Conservation (phyloP, 2,329 filamentous ascomycete genomes). For the Monosporascus sp. region DNA sequence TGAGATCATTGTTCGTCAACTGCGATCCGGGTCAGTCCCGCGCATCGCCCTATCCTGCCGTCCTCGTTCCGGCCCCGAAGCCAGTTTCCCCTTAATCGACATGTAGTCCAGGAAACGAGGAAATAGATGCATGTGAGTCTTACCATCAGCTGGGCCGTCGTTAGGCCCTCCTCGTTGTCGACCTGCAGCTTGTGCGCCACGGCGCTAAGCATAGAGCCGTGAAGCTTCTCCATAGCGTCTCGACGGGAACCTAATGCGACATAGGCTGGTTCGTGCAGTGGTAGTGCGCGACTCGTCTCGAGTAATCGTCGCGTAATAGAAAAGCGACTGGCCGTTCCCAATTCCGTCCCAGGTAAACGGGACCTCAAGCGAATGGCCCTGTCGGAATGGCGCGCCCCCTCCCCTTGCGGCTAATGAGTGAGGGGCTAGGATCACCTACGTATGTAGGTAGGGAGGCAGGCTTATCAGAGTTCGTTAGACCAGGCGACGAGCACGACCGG, state of each 20-base stretch:
- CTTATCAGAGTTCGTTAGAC: no score
- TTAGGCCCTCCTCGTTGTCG: conserved; percentile 69
- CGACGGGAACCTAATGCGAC: background rate
- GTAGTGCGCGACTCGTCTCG: background rate
- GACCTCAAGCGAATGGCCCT: no score
- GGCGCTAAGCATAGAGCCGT: conserved; percentile 32
- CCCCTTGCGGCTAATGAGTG: no score
- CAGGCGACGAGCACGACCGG: no score
- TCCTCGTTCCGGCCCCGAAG: background rate
- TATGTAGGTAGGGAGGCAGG: no score
- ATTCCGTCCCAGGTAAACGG: no score
- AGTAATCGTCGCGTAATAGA: background rate
- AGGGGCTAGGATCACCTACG: no score
- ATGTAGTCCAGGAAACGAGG: background rate
- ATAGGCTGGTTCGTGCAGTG: background rate
- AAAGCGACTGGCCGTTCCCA: no score
- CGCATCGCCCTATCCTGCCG: background rate
- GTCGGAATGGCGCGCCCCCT: no score
- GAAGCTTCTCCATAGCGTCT: conserved; percentile 25
- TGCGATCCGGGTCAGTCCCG: conserved; percentile 22
- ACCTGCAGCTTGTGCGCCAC: conserved; percentile 62
- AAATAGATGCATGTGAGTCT: conserved; percentile 10
- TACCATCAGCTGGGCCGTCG: conserved; percentile 73
- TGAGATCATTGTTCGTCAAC: conserved; percentile 79
- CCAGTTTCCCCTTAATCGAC: background rate